Evolutionary conservation across 2,329 filamentous ascomycete genomes (phyloP).

Genomic region (Pezicula radicicola): DNA sequence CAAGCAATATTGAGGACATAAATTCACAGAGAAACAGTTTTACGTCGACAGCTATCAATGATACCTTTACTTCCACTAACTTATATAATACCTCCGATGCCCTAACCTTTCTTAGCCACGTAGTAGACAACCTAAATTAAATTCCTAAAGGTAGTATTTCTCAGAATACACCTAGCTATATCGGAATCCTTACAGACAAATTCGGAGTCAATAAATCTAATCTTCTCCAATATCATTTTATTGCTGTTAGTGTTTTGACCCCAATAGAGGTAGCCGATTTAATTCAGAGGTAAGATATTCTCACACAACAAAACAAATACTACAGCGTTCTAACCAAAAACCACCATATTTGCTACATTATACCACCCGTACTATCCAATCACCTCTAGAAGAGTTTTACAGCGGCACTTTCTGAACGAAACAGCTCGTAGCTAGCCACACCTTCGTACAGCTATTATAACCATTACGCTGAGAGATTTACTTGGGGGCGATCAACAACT

Average conservation of each 20-base stretch:
- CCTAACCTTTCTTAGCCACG: conserved; percentile 37
- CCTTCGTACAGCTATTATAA: conserved; percentile 64
- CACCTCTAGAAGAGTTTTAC: conserved; percentile 58
- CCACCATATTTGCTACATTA: background rate
- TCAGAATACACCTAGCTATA: conserved; percentile 6
- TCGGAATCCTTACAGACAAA: conserved; percentile 29
- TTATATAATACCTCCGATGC: conserved; percentile 40
- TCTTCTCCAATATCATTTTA: background rate
- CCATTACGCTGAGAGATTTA: conserved; percentile 68
- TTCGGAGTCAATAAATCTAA: background rate
- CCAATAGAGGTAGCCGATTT: background rate
- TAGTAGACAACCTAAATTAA: conserved; percentile 33
- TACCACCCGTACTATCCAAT: conserved; percentile 69
- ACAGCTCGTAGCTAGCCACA: conserved; percentile 60
- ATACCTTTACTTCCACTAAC: conserved; percentile 37
- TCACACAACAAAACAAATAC: conserved; percentile 54
- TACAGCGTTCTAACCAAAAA: background rate
- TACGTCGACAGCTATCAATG: conserved; percentile 27
- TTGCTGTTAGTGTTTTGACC: background rate
- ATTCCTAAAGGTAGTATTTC: conserved; percentile 10
- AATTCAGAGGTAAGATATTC: conserved; percentile 36
- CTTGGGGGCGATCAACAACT: conserved; percentile 59
- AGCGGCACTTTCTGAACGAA: conserved; percentile 48
- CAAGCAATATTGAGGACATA: background rate
- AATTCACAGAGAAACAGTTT: background rate